Base-by-base conservation (phyloP, 352 stramenopile genomes). In the Globisporangium okanoganense region DNA sequence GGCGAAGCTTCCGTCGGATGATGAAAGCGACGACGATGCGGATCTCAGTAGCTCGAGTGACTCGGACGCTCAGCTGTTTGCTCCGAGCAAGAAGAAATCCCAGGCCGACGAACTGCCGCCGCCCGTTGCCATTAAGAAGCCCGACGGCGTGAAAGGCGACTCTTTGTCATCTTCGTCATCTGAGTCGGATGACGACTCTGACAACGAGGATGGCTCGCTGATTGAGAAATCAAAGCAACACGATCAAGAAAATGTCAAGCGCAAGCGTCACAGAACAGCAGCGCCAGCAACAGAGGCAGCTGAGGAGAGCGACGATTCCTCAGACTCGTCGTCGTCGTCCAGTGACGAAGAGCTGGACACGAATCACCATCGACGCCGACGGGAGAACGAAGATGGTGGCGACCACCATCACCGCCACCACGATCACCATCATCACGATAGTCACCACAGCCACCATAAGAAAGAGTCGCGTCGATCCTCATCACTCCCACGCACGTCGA, bases 1-100 rank as follows among this genome's bases (percentile, higher is more conserved):
- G 53, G 48, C 69, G 36, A 53, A 75, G 29, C 36, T 43, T 5
- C 64, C 56, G 44, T 74, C 67, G 0, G 74, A 88, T 61, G 61
- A 61, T n/a, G n/a, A n/a, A n/a, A n/a, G n/a, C 18, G 80, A 73
- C 56, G 79, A 72, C 43, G 79, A 89, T 31, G 79, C 71, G 31
- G 77, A 78, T 36, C 79, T 69, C 1, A 90, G 78, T 24, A 75
- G 69, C 29, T 81, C 64, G 27, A 84, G 72, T 47, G 70, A 80
- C 33, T 75, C 67, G 5, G 73, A 87, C 35, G 62, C 70, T 9
- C 49, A 67, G 22, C 18, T 55, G 20, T 16, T 35, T 35, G 27
- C 13, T 33, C 24, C 41, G 48, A 36, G 33, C 20, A 8, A 20
- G 25, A 62, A 29, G 20, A 36, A 29, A 12, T 29, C 8, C 41